Percentiles rank a stretch among this genome's conserved stretches.
These are phyloP conservation scores for Wakefieldia striispora DNA, from an alignment of 768 basidiomycete species.

Conservation along the genomic window DNA sequence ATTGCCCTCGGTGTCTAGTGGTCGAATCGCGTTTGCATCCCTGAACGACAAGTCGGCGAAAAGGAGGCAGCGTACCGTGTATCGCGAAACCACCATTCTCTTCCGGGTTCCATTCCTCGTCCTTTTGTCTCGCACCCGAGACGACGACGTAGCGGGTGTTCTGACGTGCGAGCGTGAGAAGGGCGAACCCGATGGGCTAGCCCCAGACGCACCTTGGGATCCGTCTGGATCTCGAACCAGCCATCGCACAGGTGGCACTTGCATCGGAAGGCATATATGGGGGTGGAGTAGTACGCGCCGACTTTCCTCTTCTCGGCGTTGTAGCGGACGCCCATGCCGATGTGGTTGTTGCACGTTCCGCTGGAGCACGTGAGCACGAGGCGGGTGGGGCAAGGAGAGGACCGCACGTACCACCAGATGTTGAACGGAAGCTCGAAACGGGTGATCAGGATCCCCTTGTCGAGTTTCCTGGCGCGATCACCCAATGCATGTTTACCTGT, in stretches of 20 bases:
- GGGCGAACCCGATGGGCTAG: not conserved
- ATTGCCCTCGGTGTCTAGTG: constrained; percentile 65
- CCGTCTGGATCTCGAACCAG: constrained; percentile 99
- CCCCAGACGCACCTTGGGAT: constrained; percentile 73
- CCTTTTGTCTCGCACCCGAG: constrained; percentile 91
- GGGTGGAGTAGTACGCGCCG: constrained; percentile 91
- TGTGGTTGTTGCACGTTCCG: constrained; percentile 91
- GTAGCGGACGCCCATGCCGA: constrained; percentile 99
- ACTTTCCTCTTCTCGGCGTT: constrained; percentile 99
- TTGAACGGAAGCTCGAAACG: constrained; percentile 97
- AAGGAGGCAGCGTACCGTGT: constrained; percentile 53
- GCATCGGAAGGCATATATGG: constrained; percentile 93
- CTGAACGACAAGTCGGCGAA: not conserved
- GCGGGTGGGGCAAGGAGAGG: too few species aligned
- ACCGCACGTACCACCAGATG: constrained; percentile 79
- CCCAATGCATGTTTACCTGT: constrained; percentile 92
- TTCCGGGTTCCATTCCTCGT: constrained; percentile 95
- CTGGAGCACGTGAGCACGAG: constrained; percentile 38
- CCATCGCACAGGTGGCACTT: constrained; percentile 95
- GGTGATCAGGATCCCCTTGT: constrained; percentile 93
- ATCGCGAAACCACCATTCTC: constrained; percentile 92
- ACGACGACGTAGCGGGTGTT: constrained; percentile 94
- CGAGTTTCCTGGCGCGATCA: constrained; percentile 90
- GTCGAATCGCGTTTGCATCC: not conserved
- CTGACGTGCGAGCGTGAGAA: constrained; percentile 26